These are phyloP conservation scores for Rhodotorula sp. DNA, from an alignment of 1,284 basidiomycete species.

Conservation along the genomic window DNA sequence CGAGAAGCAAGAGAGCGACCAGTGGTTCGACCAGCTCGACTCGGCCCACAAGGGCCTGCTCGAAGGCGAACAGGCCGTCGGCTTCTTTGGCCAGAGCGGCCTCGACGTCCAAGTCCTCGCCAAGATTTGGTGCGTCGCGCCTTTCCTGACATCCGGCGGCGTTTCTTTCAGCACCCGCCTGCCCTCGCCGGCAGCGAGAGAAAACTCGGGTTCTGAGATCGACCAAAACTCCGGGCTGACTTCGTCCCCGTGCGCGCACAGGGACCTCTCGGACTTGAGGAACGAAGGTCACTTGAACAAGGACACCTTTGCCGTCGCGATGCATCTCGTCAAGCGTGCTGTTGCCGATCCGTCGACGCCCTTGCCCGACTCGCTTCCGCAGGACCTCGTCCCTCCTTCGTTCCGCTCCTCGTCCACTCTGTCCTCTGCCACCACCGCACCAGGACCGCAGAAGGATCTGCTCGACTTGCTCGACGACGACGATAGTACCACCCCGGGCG, in stretches of 20 bases:
- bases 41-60: slow-evolving; percentile 66
- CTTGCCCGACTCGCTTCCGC: slow-evolving; percentile 70
- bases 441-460: slow-evolving; percentile 50
- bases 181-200: neutral
- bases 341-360: slow-evolving; percentile 55
- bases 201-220: too few species aligned
- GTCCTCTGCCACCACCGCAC: neutral
- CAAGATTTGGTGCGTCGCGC: slow-evolving; percentile 74
- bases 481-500: slow-evolving; percentile 52
- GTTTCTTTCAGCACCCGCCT: neutral
- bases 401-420: slow-evolving; percentile 47
- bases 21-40: slow-evolving; percentile 82
- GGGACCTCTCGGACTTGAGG: slow-evolving; percentile 91
- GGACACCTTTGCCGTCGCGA: slow-evolving; percentile 94
- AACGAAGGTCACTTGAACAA: slow-evolving; percentile 83
- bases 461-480: slow-evolving; percentile 61
- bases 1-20: slow-evolving; percentile 79
- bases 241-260: slow-evolving; percentile 47
- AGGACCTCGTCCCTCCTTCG: slow-evolving; percentile 66
- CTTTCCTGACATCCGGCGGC: slow-evolving; percentile 1
- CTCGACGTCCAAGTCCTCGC: slow-evolving; percentile 81
- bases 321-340: slow-evolving; percentile 89
- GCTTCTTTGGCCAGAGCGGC: slow-evolving; percentile 92
- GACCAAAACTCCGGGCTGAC: too few species aligned
- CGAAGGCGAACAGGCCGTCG: slow-evolving; percentile 90